These are phyloP conservation scores for Cadophora sp. DNA, from an alignment of 2,329 filamentous ascomycete species.

Conservation along the genomic window DNA sequence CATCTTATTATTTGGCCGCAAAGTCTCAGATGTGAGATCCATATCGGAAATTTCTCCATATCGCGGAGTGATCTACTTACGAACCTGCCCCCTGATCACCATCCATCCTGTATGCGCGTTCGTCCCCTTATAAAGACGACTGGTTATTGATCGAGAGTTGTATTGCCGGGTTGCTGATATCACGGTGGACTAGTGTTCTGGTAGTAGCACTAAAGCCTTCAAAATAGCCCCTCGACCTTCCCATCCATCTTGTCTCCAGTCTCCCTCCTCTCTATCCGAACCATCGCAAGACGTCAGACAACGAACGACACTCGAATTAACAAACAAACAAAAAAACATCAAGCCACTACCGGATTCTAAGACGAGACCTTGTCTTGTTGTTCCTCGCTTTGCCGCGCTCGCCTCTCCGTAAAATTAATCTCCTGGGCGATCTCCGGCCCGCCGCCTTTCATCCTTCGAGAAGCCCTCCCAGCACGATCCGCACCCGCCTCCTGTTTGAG, in stretches of 20 bases:
- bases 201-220: not conserved
- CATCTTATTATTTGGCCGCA: not conserved
- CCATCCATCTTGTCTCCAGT: not conserved
- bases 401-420: not conserved
- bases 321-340: not conserved
- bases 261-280: not conserved
- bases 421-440: constrained; percentile 21
- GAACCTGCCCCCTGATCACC: not conserved
- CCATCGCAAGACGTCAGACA: not conserved
- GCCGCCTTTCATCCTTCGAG: constrained; percentile 24
- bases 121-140: not conserved
- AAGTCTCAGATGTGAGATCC: constrained; percentile 10
- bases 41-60: not conserved
- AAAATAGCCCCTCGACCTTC: not conserved
- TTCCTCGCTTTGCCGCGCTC: constrained; percentile 5
- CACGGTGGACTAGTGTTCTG: not conserved
- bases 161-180: constrained; percentile 5
- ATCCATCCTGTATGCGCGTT: not conserved
- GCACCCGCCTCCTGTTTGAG: constrained; percentile 31
- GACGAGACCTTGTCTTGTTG: not conserved
- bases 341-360: not conserved
- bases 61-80: not conserved
- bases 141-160: not conserved
- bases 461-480: constrained; percentile 1
- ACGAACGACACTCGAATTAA: not conserved